Percentiles rank a stretch among this genome's conserved stretches.
phyloP scores from a whole-genome alignment of 2,329 filamentous ascomycete species.

The Diaporthe capsici region DNA sequence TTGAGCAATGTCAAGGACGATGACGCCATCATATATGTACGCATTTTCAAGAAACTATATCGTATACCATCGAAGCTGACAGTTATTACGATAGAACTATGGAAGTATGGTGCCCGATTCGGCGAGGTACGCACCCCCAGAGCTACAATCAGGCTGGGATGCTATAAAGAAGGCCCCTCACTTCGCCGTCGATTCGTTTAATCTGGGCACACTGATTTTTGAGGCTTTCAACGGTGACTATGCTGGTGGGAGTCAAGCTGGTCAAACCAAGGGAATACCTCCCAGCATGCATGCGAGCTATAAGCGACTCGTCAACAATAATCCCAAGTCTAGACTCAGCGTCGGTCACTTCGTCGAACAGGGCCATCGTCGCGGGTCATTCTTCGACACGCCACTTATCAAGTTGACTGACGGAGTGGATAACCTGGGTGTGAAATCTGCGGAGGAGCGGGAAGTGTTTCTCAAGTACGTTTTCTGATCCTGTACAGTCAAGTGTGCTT shows the following conservation, averaged over 20 bases:
- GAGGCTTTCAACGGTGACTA: constrained; percentile 94
- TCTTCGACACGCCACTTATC: constrained; percentile 94
- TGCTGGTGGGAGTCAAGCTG: constrained; percentile 81
- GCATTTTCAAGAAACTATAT: constrained; percentile 30
- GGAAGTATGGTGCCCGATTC: constrained; percentile 90
- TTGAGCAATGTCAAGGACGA: constrained; percentile 97
- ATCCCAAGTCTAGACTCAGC: constrained; percentile 89
- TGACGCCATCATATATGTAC: constrained; percentile 89
- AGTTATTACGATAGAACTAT: constrained; percentile 73
- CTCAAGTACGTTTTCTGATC: constrained; percentile 67
- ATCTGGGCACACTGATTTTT: constrained; percentile 85
- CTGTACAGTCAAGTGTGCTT: background rate
- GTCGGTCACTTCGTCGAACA: constrained; percentile 91
- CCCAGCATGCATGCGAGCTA: constrained; percentile 92
- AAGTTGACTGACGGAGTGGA: constrained; percentile 94
- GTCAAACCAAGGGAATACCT: constrained; percentile 88
- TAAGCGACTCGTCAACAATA: constrained; percentile 88
- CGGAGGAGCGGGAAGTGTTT: constrained; percentile 87
- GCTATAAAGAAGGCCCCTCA: constrained; percentile 86
- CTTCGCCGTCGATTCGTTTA: constrained; percentile 88
- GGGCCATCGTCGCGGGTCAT: constrained; percentile 83
- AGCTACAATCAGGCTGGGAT: constrained; percentile 93
- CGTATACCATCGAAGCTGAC: constrained; percentile 38
- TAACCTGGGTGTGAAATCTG: constrained; percentile 88
- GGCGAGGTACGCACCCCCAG: constrained; percentile 86